Evolutionary conservation across 2,329 filamentous ascomycete genomes (phyloP), one percentile per base, ranked within the genome.

Genomic region (Phaeosphaeriaceae sp.): DNA sequence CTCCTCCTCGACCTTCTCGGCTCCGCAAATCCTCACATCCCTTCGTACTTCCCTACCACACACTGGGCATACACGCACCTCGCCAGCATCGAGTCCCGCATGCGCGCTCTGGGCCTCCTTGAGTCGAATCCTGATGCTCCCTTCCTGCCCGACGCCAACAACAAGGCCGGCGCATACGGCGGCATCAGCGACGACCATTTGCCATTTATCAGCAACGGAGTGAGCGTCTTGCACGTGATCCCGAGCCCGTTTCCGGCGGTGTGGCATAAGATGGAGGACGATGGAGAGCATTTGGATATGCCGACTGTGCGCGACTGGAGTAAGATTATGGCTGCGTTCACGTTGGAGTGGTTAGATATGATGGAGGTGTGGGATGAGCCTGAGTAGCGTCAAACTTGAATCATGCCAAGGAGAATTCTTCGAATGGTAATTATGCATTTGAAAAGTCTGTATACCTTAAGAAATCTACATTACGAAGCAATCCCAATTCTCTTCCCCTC

Each of bases 1-100:
- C 84, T 98, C 9, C 86, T 98, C n/a, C 86, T 98, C 27, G 95
- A 98, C 75, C 85, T 98, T 9, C 86, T 98, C 0, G 95, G 95
- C 9, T 80, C 87, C 0, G 79, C 85, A 11, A 77, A 86, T 44
- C 92, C 93, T 0, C 80, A 70, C 0, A 84, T 99, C 1, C 92
- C 92, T 1, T 96, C 92, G 0, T 97, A 94, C 80, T 97, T 96
- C 75, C 84, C 88, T 58, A 90, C 89, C 1, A 97, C 94, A 0
- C 94, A 98, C 75, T 97, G 94, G 94, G 93, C 93, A 1, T 98
- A 98, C 76, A 83, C 86, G 65, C 85, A 86, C 58, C 86, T 98
- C 82, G 89, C 91, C 1, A 79, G 80, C 2, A 80, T 96, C 17
- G 94, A 98, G 79, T 78, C 82, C 51, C 89, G 93, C 24, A 83